Evolutionary conservation across 2,329 filamentous ascomycete genomes (phyloP), one percentile per base, ranked within the genome.

Genomic region (Thelonectria discophora): DNA sequence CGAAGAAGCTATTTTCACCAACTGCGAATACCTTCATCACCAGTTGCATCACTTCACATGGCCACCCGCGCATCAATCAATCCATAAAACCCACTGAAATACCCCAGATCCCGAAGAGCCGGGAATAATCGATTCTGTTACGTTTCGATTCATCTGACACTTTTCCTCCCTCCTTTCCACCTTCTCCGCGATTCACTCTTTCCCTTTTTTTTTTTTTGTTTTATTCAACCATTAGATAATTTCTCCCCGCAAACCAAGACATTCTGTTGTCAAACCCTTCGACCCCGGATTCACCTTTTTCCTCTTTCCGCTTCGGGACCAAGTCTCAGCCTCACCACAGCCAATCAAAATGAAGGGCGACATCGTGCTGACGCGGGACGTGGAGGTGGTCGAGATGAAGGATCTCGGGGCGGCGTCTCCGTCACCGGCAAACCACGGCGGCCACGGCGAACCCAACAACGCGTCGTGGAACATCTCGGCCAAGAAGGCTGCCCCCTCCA

Each of bases 361-460:
- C 53, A 57, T 61, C 43, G 40, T 61, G 18, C 53, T 61, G 42
- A 61, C 58, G 10, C 48, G 53, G 42, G 58, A 61, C 37, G 53
- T 61, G 53, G 58, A 61, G 10, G 58, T 61, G 18, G 49, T 61
- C 53, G 58, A 61, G 58, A 61, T 61, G 58, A 61, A 61, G 27
- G 40, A 56, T 18, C 42, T 61, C 40, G 30, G 42, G 32, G 13
- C 53, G 30, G 5, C 45, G 1, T 39, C 50, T 30, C 32, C 40
- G 6, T 24, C 21, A 20, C 32, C 20, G 37, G 27, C 18, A 15
- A 37, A 37, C 34, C 34, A n/a, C 47, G 39, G 24, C 47, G 39
- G 24, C 37, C 12, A 32, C 50, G 45, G 55, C 48, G 12, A 7
- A 39, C 18, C 17, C 21, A 24, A 55, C 21, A 52, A 39, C 18